Base-by-base conservation (phyloP, 2,329 filamentous ascomycete genomes). In the Colletotrichum falcatum region DNA sequence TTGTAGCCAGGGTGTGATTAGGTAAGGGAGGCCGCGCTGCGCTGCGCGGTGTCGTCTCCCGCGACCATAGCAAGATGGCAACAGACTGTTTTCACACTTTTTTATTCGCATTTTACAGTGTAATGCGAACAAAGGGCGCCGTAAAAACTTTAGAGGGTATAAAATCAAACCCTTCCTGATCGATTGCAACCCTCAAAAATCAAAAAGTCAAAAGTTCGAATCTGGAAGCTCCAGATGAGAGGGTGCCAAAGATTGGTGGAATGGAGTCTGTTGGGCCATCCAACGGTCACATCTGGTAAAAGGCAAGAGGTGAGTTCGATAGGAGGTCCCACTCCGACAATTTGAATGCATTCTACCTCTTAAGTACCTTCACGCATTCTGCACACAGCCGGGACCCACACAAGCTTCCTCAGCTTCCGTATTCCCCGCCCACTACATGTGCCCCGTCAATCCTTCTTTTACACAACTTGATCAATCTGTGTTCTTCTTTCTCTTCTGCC, bases 231-330 rank as follows among this genome's bases (percentile, higher is more conserved):
- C 74, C 68, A 71, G 68, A 73, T 63, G 74, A 74, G 44, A 37
- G 26, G 51, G 75, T 80, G 69, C 75, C 80, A 82, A 82, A 82
- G 78, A 82, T 81, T 81, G 63, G 69, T 71, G 71, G 78, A 81
- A 76, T 78, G 80, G 79, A 81, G 79, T 81, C 76, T 79, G 74
- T 71, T 81, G 79, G 79, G 79, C 80, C 74, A 72, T 61, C 71
- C 86, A 87, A 88, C 86, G 87, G 88, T 86, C 87, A 89, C 87
- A 87, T 89, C 88, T 90, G 88, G 88, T 90, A 90, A 90, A 90
- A 88, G 86, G 86, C 87, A 89, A 89, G 87, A 88, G 86, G 86
- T 88, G 86, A 86, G 86, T 89, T 89, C 86, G 81, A 81, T 88
- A 88, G 85, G 80, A 84, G 85, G 85, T 88, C 85, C 85, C 86